Conservation (phyloP, 169 alveolate genomes). For the Plasmodium gonderi region DNA sequence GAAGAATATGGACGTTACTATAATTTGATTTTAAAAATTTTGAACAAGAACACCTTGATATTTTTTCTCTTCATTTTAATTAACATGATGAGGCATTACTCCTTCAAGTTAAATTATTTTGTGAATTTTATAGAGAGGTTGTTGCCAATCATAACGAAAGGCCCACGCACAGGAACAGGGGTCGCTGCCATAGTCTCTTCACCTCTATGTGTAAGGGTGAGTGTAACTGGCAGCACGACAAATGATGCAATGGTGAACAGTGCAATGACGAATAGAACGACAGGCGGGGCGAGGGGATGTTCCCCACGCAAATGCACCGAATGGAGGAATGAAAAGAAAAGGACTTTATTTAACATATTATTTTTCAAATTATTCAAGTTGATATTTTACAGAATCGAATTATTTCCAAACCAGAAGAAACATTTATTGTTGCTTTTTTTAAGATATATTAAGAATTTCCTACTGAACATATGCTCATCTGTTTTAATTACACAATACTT, state of each 20-base stretch:
- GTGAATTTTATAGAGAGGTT: conserved; percentile 45
- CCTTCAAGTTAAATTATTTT: conserved; percentile 2
- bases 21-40: conserved; percentile 10
- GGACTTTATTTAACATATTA: conserved; percentile 26
- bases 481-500: conserved; percentile 55
- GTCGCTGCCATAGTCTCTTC: too few species aligned
- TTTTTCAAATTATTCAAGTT: conserved; percentile 41
- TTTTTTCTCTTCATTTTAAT: conserved; percentile 33
- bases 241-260: not conserved
- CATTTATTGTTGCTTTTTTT: conserved; percentile 24
- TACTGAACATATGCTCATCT: conserved; percentile 52
- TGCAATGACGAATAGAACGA: not conserved
- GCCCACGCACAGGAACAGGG: not conserved
- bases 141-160: conserved; percentile 27
- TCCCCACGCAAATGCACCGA: not conserved
- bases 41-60: conserved; percentile 14
- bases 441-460: conserved; percentile 60
- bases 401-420: conserved; percentile 13
- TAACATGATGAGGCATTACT: conserved; percentile 21
- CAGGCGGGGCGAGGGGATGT: not conserved
- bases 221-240: too few species aligned
- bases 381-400: conserved; percentile 45
- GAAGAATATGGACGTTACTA: conserved; percentile 45
- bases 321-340: not conserved
- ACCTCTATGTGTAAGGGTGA: too few species aligned